phyloP scores from a whole-genome alignment of 2,329 filamentous ascomycete species.

The Camillea tinctor region DNA sequence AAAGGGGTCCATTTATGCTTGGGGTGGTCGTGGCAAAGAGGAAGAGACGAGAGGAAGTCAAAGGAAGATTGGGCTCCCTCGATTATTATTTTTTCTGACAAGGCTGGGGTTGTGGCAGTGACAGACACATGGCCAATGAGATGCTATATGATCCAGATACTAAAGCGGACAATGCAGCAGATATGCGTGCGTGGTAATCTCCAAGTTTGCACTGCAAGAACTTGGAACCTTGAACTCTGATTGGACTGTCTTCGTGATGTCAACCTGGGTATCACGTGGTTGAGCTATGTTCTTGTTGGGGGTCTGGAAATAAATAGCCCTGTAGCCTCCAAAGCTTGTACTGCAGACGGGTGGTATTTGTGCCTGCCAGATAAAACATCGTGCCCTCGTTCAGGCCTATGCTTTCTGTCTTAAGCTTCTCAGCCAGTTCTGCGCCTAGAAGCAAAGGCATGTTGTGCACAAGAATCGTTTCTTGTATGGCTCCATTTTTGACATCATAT shows the following conservation, averaged over 20 bases:
- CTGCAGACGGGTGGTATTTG: constrained; percentile 45
- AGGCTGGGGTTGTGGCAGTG: not conserved
- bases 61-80: not conserved
- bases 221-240: not conserved
- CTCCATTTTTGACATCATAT: constrained; percentile 37
- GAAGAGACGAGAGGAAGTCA: not conserved
- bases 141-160: not conserved
- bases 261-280: not conserved
- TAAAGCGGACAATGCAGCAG: not conserved
- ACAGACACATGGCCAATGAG: not conserved
- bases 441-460: constrained; percentile 54
- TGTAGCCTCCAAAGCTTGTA: constrained; percentile 58
- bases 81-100: not conserved
- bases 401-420: constrained; percentile 37
- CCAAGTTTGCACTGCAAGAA: not conserved
- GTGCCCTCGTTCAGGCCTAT: constrained; percentile 36
- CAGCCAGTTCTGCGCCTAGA: constrained; percentile 47
- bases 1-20: not conserved
- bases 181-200: not conserved
- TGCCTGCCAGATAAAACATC: constrained; percentile 44
- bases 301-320: constrained; percentile 43
- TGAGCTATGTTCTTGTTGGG: not conserved
- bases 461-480: constrained; percentile 17
- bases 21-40: not conserved
- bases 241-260: not conserved